Evolutionary conservation across 805 yeast genomes (phyloP).

Genomic region (Yamadazyma olivae): DNA sequence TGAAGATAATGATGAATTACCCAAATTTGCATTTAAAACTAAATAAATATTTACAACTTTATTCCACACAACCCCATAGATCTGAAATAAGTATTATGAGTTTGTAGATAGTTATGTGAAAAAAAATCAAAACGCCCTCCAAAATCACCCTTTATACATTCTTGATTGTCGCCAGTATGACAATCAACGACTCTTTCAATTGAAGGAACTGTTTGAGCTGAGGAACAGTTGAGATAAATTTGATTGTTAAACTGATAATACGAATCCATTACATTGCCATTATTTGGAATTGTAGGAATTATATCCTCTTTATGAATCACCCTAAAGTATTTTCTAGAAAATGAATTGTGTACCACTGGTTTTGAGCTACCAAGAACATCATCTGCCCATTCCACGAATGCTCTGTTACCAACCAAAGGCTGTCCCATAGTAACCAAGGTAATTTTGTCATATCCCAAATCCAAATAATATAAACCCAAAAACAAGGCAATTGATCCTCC

Average conservation of each 20-base stretch:
- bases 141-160: conserved; percentile 32
- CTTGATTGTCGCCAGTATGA: conserved; percentile 19
- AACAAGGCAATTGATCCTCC: conserved; percentile 43
- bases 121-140: conserved; percentile 7
- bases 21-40: conserved; percentile 30
- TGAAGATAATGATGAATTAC: conserved; percentile 29
- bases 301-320: conserved; percentile 24
- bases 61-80: conserved; percentile 32
- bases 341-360: conserved; percentile 17
- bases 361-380: conserved; percentile 25
- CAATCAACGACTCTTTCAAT: conserved; percentile 33
- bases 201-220: conserved; percentile 20
- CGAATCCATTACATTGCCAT: conserved; percentile 13
- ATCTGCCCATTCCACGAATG: conserved; percentile 37
- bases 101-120: conserved; percentile 21
- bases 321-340: conserved; percentile 20
- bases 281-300: conserved; percentile 28
- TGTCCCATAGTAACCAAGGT: conserved; percentile 43
- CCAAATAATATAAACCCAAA: conserved; percentile 33
- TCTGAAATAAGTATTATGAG: conserved; percentile 38
- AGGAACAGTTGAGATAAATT: conserved; percentile 33
- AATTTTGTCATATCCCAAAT: conserved; percentile 28
- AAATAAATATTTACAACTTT: conserved; percentile 8
- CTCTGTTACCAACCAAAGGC: conserved; percentile 40
- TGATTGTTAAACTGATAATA: conserved; percentile 37